These are phyloP conservation scores for Aureobasidium subglaciale DNA, from an alignment of 2,329 filamentous ascomycete genomes.

Conservation along the genomic window DNA sequence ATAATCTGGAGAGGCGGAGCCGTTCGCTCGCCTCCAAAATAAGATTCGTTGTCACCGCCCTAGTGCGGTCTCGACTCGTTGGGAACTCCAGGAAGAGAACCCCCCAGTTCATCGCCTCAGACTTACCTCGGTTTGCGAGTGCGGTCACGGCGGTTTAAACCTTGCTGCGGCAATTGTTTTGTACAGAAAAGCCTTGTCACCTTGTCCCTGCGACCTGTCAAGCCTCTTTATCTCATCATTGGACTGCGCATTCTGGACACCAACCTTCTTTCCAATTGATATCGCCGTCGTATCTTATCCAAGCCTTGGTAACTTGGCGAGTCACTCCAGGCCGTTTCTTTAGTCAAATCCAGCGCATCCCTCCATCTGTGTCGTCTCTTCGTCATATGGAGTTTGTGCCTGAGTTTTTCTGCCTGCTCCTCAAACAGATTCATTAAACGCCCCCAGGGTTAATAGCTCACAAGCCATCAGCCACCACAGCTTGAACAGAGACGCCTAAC, in stretches of 20 bases:
- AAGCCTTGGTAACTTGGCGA: slow-evolving; percentile 14
- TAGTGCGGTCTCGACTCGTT: slow-evolving; percentile 9
- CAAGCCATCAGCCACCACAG: not conserved
- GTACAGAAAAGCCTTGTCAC: not conserved
- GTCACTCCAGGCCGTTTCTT: not conserved
- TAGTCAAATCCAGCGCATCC: not conserved
- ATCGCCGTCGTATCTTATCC: not conserved
- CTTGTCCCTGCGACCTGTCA: not conserved
- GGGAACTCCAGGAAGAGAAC: not conserved
- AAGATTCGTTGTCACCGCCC: not conserved
- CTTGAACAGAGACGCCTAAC: not conserved
- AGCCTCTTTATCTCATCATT: not conserved
- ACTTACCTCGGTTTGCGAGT: not conserved
- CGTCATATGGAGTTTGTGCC: slow-evolving; percentile 26
- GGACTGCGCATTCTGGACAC: not conserved
- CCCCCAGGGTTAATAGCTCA: not conserved
- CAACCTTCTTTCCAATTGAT: not conserved
- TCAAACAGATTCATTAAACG: slow-evolving; percentile 27
- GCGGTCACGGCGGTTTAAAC: not conserved
- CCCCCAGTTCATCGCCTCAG: not conserved
- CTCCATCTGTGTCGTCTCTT: not conserved
- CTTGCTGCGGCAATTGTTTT: slow-evolving; percentile 4
- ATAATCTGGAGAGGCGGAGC: slow-evolving; percentile 11
- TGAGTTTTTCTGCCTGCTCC: slow-evolving; percentile 28
- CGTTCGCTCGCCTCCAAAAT: slow-evolving; percentile 4